Evolutionary conservation across 306 rosid genomes (phyloP).

Genomic region (Corylus americana): DNA sequence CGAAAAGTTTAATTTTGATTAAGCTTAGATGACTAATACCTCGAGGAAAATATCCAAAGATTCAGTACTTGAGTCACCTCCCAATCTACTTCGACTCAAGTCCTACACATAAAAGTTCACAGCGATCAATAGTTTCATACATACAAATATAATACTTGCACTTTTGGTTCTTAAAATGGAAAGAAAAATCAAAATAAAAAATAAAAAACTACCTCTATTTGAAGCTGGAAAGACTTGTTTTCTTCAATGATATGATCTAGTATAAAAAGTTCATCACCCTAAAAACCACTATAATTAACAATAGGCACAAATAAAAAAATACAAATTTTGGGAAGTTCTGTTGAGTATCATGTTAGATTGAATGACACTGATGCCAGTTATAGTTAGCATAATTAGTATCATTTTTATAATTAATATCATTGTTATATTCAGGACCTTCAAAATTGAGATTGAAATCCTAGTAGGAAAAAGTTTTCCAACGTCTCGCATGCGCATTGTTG

Average conservation of each 20-base stretch:
- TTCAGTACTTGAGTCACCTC: conserved; percentile 30
- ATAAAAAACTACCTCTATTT: conserved; percentile 59
- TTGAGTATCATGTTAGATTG: background rate
- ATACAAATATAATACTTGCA: background rate
- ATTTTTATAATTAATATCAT: too few species aligned
- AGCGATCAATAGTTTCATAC: background rate
- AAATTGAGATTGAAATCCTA: too few species aligned
- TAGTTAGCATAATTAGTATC: background rate
- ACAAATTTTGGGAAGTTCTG: background rate
- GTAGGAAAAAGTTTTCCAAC: too few species aligned
- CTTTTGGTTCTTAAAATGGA: background rate
- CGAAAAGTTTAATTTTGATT: background rate
- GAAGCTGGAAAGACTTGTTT: conserved; percentile 75
- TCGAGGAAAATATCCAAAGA: conserved; percentile 44
- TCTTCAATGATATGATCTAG: conserved; percentile 78
- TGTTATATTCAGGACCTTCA: too few species aligned
- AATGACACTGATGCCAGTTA: background rate
- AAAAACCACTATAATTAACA: conserved; percentile 25
- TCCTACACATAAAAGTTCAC: conserved; percentile 50
- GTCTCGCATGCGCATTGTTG: too few species aligned
- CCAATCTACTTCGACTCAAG: conserved; percentile 39
- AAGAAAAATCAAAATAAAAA: background rate
- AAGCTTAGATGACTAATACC: conserved; percentile 42
- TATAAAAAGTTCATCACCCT: conserved; percentile 67
- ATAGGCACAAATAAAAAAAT: background rate